A percentile compares a stretch with the other conserved stretches of the same genome.
Conservation (phyloP, 257 asterid species). For the Buddleja alternifolia region DNA sequence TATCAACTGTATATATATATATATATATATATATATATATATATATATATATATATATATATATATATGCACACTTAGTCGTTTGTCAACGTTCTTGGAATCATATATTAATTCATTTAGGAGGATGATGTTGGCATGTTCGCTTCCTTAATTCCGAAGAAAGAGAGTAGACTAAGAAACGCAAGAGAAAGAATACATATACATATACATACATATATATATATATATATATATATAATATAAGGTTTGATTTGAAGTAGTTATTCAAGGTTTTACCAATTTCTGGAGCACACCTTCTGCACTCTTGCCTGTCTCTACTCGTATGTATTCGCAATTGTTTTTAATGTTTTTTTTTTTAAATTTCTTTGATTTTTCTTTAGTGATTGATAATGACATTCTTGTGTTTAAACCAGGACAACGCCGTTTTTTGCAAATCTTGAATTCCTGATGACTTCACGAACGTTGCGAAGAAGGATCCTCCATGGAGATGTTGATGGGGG, state of each 20-base stretch:
- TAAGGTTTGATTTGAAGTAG: too few relatives aligned
- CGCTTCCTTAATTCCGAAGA: slow-evolving; percentile 32
- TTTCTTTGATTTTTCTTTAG: slow-evolving; percentile 4
- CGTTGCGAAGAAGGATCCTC: slow-evolving; percentile 81
- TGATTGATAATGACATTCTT: slow-evolving; percentile 15
- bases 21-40: too few relatives aligned
- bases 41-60: too few relatives aligned
- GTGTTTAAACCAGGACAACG: slow-evolving; percentile 18
- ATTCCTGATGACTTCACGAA: slow-evolving; percentile 61
- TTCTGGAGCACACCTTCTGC: not conserved
- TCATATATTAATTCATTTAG: slow-evolving; percentile 8
- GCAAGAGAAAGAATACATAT: slow-evolving; percentile 22
- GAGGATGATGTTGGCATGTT: too few relatives aligned
- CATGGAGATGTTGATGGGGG: slow-evolving; percentile 82
- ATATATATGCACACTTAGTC: too few relatives aligned
- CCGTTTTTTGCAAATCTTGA: slow-evolving; percentile 16
- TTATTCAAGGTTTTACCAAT: slow-evolving; percentile 23
- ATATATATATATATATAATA: too few relatives aligned
- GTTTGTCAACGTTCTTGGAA: slow-evolving; percentile 26
- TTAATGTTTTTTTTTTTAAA: not conserved
- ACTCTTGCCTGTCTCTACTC: slow-evolving; percentile 1
- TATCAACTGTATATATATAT: too few relatives aligned
- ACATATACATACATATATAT: too few relatives aligned
- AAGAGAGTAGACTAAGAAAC: slow-evolving; percentile 21
- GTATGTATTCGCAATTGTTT: not conserved